Base-by-base conservation (phyloP, 75 land plant species). In the Larix kaempferi region DNA sequence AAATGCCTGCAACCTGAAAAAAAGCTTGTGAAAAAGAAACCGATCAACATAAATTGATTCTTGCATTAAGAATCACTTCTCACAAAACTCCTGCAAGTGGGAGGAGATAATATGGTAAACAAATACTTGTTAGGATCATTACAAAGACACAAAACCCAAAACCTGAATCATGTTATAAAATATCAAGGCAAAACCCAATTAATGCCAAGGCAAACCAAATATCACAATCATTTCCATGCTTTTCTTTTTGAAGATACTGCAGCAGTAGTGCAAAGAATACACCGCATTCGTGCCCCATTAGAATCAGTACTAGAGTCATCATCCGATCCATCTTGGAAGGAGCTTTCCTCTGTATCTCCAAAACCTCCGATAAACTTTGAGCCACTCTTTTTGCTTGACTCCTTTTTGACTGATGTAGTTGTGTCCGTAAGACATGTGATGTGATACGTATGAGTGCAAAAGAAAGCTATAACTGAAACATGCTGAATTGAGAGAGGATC, bases 401-500 rank as follows among this genome's bases (percentile, higher is more conserved):
- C 65, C 10, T 56, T 73, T 67, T 29, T 76, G 3, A 71, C 26
- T 17, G 82, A 59, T 52, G 61, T 84, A 21, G 91, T 81, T 11
- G 94, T 85, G 22, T 89, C 98, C 73, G 77, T 80, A 1, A 92
- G 85, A 83, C 99, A 98, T 1, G 91, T 85, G 39, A 76, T 79
- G 80, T 98, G 99, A 76, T 95, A 98, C 6, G 90, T 93, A 82
- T 98, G 99, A 59, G 92, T 88, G 77, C 99, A 98, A 82, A 98
- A 98, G 91, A 98, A 98, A 35, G 90, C 92, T 12, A 94, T 81
- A 64, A 95, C 92, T 3, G 95, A 92, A 17, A 89, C 88, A 74
- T 87, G 81, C 44, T 95, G 99, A 57, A 92, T 82, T 15, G 89
- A 86, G 39, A 98, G 82, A 1, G 98, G 92, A 84, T 97, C 95